Base-by-base conservation (phyloP, 768 basidiomycete genomes). In the Steccherinum ochraceum region DNA sequence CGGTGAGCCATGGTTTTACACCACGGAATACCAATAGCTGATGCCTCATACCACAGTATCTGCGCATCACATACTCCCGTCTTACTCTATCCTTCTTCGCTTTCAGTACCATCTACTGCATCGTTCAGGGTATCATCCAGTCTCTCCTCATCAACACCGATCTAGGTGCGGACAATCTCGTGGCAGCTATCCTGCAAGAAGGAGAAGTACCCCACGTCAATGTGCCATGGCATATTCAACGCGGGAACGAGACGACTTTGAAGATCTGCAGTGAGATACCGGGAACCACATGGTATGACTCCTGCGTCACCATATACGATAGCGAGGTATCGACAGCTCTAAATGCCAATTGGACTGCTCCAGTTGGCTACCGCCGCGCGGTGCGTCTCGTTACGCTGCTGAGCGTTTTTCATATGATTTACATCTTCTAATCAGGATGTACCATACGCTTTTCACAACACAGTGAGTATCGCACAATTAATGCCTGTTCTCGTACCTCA, bases 51-150 rank as follows among this genome's bases (percentile, higher is more conserved):
- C 16, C 16, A 7, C 30, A 35, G 30, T 35, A 35, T 16, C 30
- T 35, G 7, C 30, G 30, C 7, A 35, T 35, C 30, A 35, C 30
- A 7, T 35, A 7, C 16, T 35, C 62, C 23, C 60, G 60, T 27
- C 43, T 63, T 39, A 67, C 69, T 3, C 19, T 58, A 19, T 61
- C 71, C 0, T 83, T 81, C 65, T 76, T 81, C 57, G 52, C 78
- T 20, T 72, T 80, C 53, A 72, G 70, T 35, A 67, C 80, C 50
- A 16, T 78, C 43, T 72, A 76, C 55, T 81, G 77, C 58, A 70
- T 80, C 45, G 63, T 72, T 10, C 79, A 80, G 52, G 79, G 75
- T 51, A 62, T 76, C 49, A 63, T 80, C 27, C 78, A 78, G 57
- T 71, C 77, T 1, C 62, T 77, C 16, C 67, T 80, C 11, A 76